phyloP scores from a whole-genome alignment of 1,139 yeast species.

The Saccharomyces hybrid region DNA sequence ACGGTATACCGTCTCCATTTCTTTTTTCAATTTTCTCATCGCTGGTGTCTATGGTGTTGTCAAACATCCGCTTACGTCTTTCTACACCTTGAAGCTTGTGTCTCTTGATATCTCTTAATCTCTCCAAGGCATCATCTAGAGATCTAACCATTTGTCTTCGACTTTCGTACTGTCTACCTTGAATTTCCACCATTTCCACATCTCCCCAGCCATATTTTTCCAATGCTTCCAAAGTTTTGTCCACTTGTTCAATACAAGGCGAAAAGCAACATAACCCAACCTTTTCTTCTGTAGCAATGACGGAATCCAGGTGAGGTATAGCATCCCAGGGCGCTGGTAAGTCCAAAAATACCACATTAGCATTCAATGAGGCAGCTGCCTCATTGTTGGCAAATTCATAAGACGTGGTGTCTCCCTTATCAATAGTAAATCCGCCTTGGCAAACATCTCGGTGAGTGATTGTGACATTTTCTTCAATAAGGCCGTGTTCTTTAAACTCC shows the following conservation, averaged over 20 bases:
- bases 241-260: conserved; percentile 96
- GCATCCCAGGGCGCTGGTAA: conserved; percentile 98
- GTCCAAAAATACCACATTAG: conserved; percentile 77
- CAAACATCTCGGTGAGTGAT: conserved; percentile 93
- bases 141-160: conserved; percentile 81
- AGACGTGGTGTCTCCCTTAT: conserved; percentile 32
- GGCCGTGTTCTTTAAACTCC: conserved; percentile 70
- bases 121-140: conserved; percentile 69
- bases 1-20: conserved; percentile 13
- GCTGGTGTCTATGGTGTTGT: conserved; percentile 25
- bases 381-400: conserved; percentile 21
- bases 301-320: conserved; percentile 61
- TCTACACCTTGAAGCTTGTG: conserved; percentile 72
- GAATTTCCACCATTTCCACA: conserved; percentile 89
- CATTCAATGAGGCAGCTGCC: conserved; percentile 37
- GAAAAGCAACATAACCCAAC: conserved; percentile 87
- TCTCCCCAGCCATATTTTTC: conserved; percentile 76
- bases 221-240: conserved; percentile 69
- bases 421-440: conserved; percentile 66
- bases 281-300: conserved; percentile 46
- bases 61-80: conserved; percentile 39
- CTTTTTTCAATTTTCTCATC: conserved; percentile 9
- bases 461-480: conserved; percentile 42
- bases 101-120: conserved; percentile 72
- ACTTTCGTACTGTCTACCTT: conserved; percentile 83